Evolutionary conservation across 495 filamentous ascomycete species (phyloP).

Genomic region (Lasiosphaeria ovina): DNA sequence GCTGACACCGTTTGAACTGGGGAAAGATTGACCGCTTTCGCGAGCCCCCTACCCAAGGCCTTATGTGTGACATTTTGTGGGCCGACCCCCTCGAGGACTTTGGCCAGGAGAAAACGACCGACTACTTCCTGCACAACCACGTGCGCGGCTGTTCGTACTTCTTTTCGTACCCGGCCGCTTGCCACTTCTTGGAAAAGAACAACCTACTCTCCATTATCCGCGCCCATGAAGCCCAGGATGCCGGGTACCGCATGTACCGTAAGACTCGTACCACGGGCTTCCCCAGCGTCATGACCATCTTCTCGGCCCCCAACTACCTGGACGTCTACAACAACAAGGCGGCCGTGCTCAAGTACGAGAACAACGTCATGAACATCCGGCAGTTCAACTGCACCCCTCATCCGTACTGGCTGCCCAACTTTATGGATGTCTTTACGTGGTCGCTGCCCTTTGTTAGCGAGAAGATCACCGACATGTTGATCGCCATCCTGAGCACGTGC

Average conservation of each 20-base stretch:
- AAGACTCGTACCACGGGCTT: slow-evolving; percentile 98
- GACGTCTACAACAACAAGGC: slow-evolving; percentile 99
- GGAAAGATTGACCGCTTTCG: slow-evolving; percentile 91
- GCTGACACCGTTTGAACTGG: slow-evolving; percentile 15
- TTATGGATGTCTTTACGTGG: slow-evolving; percentile 99
- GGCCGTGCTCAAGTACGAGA: slow-evolving; percentile 97
- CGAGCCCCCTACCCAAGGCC: slow-evolving; percentile 91
- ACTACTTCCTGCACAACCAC: slow-evolving; percentile 97
- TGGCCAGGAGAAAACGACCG: slow-evolving; percentile 94
- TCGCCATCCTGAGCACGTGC: slow-evolving; percentile 95
- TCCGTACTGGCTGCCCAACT: slow-evolving; percentile 98
- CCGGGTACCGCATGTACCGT: slow-evolving; percentile 97
- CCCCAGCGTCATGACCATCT: slow-evolving; percentile 99
- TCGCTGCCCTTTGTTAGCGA: slow-evolving; percentile 97
- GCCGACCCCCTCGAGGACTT: slow-evolving; percentile 99
- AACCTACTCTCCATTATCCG: slow-evolving; percentile 96
- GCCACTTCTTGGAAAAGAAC: slow-evolving; percentile 97
- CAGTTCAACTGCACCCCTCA: slow-evolving; percentile 99
- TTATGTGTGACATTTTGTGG: slow-evolving; percentile 99
- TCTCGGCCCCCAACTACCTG: slow-evolving; percentile 96
- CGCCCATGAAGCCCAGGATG: slow-evolving; percentile 98
- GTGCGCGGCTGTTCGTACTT: slow-evolving; percentile 98
- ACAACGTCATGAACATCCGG: slow-evolving; percentile 99
- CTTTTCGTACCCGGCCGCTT: slow-evolving; percentile 98
- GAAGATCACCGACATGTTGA: slow-evolving; percentile 99